Evolutionary conservation across 192 early-diverging fungal genomes (phyloP).

Genomic region (Chytriomyces confervae): DNA sequence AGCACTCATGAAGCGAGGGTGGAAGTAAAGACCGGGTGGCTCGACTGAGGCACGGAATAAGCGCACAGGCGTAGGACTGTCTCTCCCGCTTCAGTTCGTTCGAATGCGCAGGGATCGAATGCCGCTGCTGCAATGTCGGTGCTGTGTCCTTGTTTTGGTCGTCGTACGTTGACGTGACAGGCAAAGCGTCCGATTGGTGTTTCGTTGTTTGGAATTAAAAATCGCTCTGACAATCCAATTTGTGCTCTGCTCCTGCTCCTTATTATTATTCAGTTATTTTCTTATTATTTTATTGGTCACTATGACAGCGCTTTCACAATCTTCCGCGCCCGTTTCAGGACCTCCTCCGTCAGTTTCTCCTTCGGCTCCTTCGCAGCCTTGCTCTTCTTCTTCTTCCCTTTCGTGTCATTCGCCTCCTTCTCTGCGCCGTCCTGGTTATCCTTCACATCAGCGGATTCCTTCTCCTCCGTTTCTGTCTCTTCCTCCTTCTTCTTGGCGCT

Average conservation of each 20-base stretch:
- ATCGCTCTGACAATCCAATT: too few species aligned
- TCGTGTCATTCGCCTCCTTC: not conserved
- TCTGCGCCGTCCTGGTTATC: not conserved
- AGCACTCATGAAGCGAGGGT: too few species aligned
- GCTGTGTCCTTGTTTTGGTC: not conserved
- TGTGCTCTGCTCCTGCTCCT: not conserved
- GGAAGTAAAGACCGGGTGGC: too few species aligned
- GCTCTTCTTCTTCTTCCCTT: constrained; percentile 15
- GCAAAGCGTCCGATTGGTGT: too few species aligned
- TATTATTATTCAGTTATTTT: not conserved
- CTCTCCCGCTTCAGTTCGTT: too few species aligned
- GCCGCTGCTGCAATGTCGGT: too few species aligned
- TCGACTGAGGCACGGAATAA: too few species aligned
- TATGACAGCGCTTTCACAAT: constrained; percentile 14
- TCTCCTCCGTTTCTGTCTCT: not conserved
- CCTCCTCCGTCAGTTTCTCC: constrained; percentile 1
- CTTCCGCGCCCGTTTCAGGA: constrained; percentile 3
- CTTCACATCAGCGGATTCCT: not conserved
- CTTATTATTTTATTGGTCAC: not conserved
- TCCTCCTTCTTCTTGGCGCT: not conserved
- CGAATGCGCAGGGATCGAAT: too few species aligned
- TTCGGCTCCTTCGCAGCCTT: constrained; percentile 3
- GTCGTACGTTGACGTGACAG: not conserved
- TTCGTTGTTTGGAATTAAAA: too few species aligned
- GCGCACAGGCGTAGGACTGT: too few species aligned